These are phyloP conservation scores for Lipomyces yamanashiensis DNA, from an alignment of 805 yeast genomes.

Conservation along the genomic window DNA sequence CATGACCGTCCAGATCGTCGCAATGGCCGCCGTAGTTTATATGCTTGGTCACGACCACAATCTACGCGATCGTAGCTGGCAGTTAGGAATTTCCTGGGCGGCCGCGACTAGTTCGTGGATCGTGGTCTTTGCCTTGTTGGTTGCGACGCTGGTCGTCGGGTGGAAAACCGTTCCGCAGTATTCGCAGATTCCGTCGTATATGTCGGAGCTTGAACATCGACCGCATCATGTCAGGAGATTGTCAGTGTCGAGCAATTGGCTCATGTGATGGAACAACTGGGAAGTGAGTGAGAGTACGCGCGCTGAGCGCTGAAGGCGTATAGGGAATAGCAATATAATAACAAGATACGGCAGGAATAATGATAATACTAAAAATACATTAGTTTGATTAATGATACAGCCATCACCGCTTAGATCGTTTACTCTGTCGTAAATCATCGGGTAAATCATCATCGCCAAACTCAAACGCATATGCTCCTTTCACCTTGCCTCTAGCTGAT, in stretches of 20 bases:
- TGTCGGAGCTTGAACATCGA: slow-evolving; percentile 3
- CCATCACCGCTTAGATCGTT: slow-evolving; percentile 1
- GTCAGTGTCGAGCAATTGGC: slow-evolving; percentile 16
- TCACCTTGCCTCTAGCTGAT: background rate
- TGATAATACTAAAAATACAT: background rate
- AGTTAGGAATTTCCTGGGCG: slow-evolving; percentile 27
- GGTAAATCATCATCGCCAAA: slow-evolving; percentile 12
- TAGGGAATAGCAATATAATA: background rate
- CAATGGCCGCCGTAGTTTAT: slow-evolving; percentile 19
- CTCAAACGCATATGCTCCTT: background rate
- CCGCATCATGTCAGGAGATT: background rate
- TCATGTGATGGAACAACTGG: slow-evolving; percentile 1
- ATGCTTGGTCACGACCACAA: slow-evolving; percentile 21
- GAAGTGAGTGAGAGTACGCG: background rate
- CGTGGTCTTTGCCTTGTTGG: slow-evolving; percentile 8
- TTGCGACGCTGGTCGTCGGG: slow-evolving; percentile 25
- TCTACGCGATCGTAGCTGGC: slow-evolving; percentile 19
- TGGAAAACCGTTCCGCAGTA: slow-evolving; percentile 23
- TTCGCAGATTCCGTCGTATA: slow-evolving; percentile 8
- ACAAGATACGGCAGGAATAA: background rate
- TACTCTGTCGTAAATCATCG: background rate
- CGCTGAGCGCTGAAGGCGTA: background rate
- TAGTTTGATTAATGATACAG: background rate
- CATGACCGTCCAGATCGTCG: slow-evolving; percentile 24
- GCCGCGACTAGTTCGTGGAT: slow-evolving; percentile 18